Evolutionary conservation across 306 rosid genomes (phyloP), one percentile per base, ranked within the genome.

Genomic region (Fragaria vesca): DNA sequence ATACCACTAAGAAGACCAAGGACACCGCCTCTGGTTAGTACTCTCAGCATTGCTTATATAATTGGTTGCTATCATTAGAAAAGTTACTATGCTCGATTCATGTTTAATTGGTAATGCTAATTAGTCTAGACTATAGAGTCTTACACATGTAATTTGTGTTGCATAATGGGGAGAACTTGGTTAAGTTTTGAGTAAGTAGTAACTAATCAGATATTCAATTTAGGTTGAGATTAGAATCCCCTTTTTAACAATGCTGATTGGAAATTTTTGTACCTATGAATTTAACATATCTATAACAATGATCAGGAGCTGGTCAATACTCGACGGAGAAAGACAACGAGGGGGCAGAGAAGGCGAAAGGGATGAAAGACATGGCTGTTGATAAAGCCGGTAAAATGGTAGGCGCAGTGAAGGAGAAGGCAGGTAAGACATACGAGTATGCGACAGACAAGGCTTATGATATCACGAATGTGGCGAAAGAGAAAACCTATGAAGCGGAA

Each of bases 11-110:
- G 60, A 82, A 55, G 38, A 66, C 84, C 67, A 86, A 80, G 63
- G 89, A 85, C 26, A 81, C 69, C 10, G 86, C 93, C 2, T 82
- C 93, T 74, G 95, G 98, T 90, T 68, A 20, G 86, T 82, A 66
- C 32, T 17, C 16, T 73, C 20, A 26, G 12, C 46, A 32, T 46
- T 48, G 7, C 3, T 63, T 63, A 30, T 15, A 26, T 65, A 17
- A 16, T 63, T 63, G 43, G 43, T 20, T 15, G 69, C 32, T 2
- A 5, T 38, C 15, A 3, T 28, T 38, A 30, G 4, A 30, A 32
- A 61, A 13, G 43, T 40, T 40, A 40, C 8, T 6, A 40, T 40
- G 43, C 0, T 40, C 43, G 7, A 40, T 40, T 6, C 43, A 40
- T 40, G 9, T 6, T 6, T 32, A 13, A 34, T 65, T 11, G 40